Conservation (phyloP, 2,329 filamentous ascomycete genomes). For the Allantophomopsis lycopodina region DNA sequence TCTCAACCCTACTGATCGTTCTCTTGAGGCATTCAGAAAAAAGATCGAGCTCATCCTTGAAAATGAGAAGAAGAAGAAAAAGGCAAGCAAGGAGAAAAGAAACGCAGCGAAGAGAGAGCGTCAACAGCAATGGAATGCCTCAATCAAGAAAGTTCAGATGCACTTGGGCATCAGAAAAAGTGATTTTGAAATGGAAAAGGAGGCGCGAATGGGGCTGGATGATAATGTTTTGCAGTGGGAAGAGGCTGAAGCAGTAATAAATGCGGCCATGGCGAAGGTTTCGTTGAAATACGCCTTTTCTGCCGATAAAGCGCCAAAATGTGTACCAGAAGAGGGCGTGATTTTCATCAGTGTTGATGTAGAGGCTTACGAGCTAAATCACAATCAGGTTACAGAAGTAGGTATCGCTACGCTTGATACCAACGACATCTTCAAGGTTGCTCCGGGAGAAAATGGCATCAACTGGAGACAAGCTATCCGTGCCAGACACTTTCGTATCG, state of each 20-base stretch:
- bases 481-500: constrained; percentile 63
- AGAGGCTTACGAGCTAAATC: constrained; percentile 62
- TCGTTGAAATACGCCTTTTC: constrained; percentile 22
- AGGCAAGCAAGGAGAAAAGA: constrained; percentile 32
- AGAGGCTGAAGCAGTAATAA: constrained; percentile 12
- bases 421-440: constrained; percentile 29
- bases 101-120: constrained; percentile 30
- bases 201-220: background rate
- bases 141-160: constrained; percentile 50
- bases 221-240: constrained; percentile 5
- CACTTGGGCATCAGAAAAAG: constrained; percentile 54
- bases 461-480: constrained; percentile 57
- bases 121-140: constrained; percentile 35
- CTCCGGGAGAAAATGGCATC: constrained; percentile 45
- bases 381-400: constrained; percentile 65
- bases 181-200: background rate
- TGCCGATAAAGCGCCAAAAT: constrained; percentile 28
- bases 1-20: constrained; percentile 11
- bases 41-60: constrained; percentile 38
- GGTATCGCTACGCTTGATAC: constrained; percentile 76
- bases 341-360: constrained; percentile 72
- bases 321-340: constrained; percentile 34
- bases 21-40: constrained; percentile 32
- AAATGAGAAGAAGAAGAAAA: constrained; percentile 30
- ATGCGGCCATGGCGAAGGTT: constrained; percentile 12